Evolutionary conservation across 108 stramenopile species (phyloP), one percentile per base, ranked within the genome.

Genomic region (Cyclotella sp.): DNA sequence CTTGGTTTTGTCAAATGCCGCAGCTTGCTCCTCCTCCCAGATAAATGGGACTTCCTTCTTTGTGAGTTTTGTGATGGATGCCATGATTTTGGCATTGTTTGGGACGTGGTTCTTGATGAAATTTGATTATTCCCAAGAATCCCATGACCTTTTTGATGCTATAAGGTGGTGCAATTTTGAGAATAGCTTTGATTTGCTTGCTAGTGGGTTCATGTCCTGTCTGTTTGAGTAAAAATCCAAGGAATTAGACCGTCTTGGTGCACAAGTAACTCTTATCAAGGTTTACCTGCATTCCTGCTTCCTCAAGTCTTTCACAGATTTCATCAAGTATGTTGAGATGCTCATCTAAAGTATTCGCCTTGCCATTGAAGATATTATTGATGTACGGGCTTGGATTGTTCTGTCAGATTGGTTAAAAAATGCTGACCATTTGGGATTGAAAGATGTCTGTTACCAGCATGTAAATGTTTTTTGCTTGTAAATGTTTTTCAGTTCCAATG

Each of bases 101-200:
- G 68, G 63, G 18, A 73, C 76, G 46, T 75, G 61, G 41, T 84
- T 69, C 18, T 75, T 5, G 54, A 15, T 76, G 70, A 44, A 76
- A 73, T 16, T 79, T 78, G 43, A 84, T 59, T 4, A 34, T 19
- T 22, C 78, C 78, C 14, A 84, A 29, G 44, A 79, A 79, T 24
- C 78, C 61, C 10, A 74, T 13, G 5, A 80, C 41, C 34, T 80
- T 66, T 22, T 72, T 70, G 2, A 61, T 0, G 11, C 42, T 77
- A 4, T 64, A 54, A 10, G 84, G 84, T 19, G 44, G 52, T 8
- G 19, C 28, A 5, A 84, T 22, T 22, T 42, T 27, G 3, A 78
- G n/a, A 45, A 84, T 78, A 0, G 68, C 68, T 13, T 58, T 39
- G 19, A 84, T 57, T 28, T 68, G 61, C 28, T 68, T 69, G 43